Base-by-base conservation (phyloP, 495 filamentous ascomycete species). In the Friedmanniomyces simplex region DNA sequence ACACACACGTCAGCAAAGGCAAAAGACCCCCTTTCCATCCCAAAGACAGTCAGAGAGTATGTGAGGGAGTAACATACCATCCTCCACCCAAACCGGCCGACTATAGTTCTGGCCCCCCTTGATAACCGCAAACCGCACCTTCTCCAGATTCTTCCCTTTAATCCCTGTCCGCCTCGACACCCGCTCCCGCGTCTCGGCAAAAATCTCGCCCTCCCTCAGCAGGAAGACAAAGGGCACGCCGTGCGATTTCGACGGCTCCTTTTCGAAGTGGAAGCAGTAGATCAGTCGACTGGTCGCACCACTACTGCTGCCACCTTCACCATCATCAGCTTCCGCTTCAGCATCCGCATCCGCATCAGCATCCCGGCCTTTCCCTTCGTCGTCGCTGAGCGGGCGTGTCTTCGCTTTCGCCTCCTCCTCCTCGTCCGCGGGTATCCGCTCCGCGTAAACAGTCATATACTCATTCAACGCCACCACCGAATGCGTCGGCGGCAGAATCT, bases 71-170 rank as follows among this genome's bases (percentile, higher is more conserved):
- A 32, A 58, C 82, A 78, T 74, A 95, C 93, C 90, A 74, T 97
- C 93, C 60, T 80, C 80, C 54, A 99, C 74, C 74, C 95, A 96
- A 54, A 80, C 75, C 4, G 91, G 85, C 63, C 79, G 86, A 20
- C 85, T 81, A 70, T 85, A 94, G 8, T 70, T 67, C 25, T 77
- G 70, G 25, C 76, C 69, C 53, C 86, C 79, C 58, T 81, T 80
- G 7, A 96, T 77, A 45, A 96, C 72, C 5, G 89, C 88, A 74
- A 99, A 96, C 71, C 91, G 96, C 69, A 97, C 90, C 77, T 96
- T 99, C 71, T 99, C 93, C 61, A 97, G 93, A 55, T 88, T 88
- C 75, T 97, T 97, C 61, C 93, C 93, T 73, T 96, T 97, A 69
- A 99, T 82, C 13, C 90, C 90, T 1, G 87, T 95, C 49, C 93